Base-by-base conservation (phyloP, 2,329 filamentous ascomycete species). In the Pseudogymnoascus destructans region DNA sequence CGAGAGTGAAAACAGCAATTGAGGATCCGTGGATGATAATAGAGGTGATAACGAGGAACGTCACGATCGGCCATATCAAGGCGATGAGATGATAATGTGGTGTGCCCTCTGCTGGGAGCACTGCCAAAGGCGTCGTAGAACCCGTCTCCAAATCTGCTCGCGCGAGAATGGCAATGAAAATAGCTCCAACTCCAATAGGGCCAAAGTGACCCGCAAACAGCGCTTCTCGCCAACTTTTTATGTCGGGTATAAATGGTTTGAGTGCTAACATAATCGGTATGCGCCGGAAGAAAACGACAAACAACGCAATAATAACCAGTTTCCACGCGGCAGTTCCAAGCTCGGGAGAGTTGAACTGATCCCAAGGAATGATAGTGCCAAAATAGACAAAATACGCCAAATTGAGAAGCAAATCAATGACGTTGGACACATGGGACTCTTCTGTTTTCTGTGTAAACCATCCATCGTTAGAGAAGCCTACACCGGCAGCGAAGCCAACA, bases 401-500 rank as follows among this genome's bases (percentile, higher is more conserved):
- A 72, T 98, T 98, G 75, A 98, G 84, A 61, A 98, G 76, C 70
- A 98, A 73, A 76, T 98, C 93, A 68, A 98, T 98, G 70, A 98
- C 93, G 81, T 98, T 97, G 71, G 92, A 97, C 8, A 98, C 93
- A 70, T 97, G 93, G 0, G 93, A 92, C 72, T 98, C 93, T 70
- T 98, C 93, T 0, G 93, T 98, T 77, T 96, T 96, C 68, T 96
- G 88, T 13, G 88, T 87, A 67, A 98, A 98, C 93, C 93, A 98
- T 64, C 93, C 93, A 69, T 98, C 93, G 71, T 98, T 98, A 65
- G 91, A 96, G 76, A 98, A 98, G 58, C 93, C 93, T n/a, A 98
- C 93, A 59, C 93, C 93, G 58, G 88, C 89, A 11, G 92, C 85
- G 67, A 98, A 98, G 36, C 93, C 93, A 36, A 98, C 89, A 3